Base-by-base conservation (phyloP, 2,329 filamentous ascomycete genomes). In the Xylariaceae sp. region DNA sequence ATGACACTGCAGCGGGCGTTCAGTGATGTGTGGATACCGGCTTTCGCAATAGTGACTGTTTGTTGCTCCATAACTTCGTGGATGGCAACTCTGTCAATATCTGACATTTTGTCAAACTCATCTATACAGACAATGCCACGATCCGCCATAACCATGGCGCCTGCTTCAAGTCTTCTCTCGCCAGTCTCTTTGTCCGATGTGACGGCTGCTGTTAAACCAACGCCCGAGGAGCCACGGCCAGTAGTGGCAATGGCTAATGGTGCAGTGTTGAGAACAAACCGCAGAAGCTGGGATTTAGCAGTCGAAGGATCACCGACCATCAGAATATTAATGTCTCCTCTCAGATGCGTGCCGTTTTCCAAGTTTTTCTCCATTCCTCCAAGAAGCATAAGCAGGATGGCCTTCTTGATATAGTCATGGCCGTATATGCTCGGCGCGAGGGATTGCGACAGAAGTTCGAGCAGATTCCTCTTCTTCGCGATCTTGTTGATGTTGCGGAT, bases 41-140 rank as follows among this genome's bases (percentile, higher is more conserved):
- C 95, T 77, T 99, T 99, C 50, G 95, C 95, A 69, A 99, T 99
- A 14, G 95, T 99, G 58, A 99, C 95, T 0, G 95, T 99, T 76
- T 99, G 95, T 77, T 99, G 95, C 77, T 99, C 95, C 95, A 99
- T 99, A 64, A 99, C 95, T 90, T 99, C 95, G 84, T 99, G 95
- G 66, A 99, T 99, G 45, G 95, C 95, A 3, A 99, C 95, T 71
- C 95, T 87, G 75, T 99, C 95, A 55, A 98, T 89, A 71, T 99
- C 95, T 54, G 92, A 97, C 95, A 99, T 99, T 75, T 99, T 99
- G 79, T 99, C 95, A 66, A 99, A 99, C 70, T 99, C 95, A 72
- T 99, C 95, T 64, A 99, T 99, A 78, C 95, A 99, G 32, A 99
- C 95, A 10, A 99, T 93, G 65, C 95, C 95, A 61, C 95, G 89